Percentiles rank a stretch among this genome's conserved stretches.
These are phyloP conservation scores for Agaricus blazei DNA, from an alignment of 768 basidiomycete species.

Conservation along the genomic window DNA sequence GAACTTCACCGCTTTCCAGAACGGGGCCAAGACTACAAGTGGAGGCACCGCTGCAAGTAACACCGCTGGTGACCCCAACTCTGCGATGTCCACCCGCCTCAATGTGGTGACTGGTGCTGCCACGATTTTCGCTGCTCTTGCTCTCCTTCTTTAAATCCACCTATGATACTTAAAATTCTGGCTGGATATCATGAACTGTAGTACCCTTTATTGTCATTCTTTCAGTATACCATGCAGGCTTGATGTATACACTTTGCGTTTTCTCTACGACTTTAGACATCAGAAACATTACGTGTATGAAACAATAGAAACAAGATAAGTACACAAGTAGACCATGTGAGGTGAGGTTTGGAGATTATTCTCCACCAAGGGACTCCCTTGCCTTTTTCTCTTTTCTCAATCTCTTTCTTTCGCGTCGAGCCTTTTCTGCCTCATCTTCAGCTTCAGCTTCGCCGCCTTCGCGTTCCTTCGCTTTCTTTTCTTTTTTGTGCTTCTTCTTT, in stretches of 20 bases:
- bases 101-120: slow-evolving; percentile 27
- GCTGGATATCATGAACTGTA: slow-evolving; percentile 9
- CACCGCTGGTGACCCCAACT: slow-evolving; percentile 17
- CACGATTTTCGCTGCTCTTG: slow-evolving; percentile 24
- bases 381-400: slow-evolving; percentile 68
- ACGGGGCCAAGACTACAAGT: slow-evolving; percentile 48
- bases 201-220: neutral
- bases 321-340: neutral
- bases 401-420: slow-evolving; percentile 56
- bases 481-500: slow-evolving; percentile 57
- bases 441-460: slow-evolving; percentile 38
- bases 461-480: slow-evolving; percentile 51
- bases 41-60: slow-evolving; percentile 38
- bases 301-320: neutral
- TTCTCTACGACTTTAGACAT: neutral
- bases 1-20: slow-evolving; percentile 54
- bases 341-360: slow-evolving; percentile 16
- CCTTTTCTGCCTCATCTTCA: slow-evolving; percentile 57
- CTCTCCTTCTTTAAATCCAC: slow-evolving; percentile 27
- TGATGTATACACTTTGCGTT: slow-evolving; percentile 2
- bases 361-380: slow-evolving; percentile 36
- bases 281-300: neutral
- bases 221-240: slow-evolving; percentile 3
- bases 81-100: slow-evolving; percentile 27
- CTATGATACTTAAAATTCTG: slow-evolving; percentile 21